A percentile compares a stretch with the other conserved stretches of the same genome.
Conservation (phyloP, 116 monocot genomes). For the Trichopus zeylanicus region DNA sequence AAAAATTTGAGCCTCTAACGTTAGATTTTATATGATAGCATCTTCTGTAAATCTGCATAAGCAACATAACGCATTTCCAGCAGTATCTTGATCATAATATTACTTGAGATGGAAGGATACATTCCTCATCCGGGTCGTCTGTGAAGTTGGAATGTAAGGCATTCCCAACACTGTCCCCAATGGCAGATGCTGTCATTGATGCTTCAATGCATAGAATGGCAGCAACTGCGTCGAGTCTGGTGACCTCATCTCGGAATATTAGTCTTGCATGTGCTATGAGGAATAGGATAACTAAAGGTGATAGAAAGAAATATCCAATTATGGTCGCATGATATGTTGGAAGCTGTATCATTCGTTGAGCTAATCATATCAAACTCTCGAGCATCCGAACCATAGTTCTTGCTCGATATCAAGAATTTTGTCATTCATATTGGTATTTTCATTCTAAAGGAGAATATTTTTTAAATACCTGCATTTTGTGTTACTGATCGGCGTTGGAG, state of each 20-base stretch:
- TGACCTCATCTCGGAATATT: conserved; percentile 94
- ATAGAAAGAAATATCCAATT: not conserved
- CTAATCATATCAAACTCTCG: conserved; percentile 89
- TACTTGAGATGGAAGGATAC: conserved; percentile 80
- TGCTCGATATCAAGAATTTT: conserved; percentile 31
- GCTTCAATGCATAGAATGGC: conserved; percentile 96
- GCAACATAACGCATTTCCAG: too few species aligned
- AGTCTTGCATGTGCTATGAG: conserved; percentile 84
- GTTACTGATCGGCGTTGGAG: conserved; percentile 87
- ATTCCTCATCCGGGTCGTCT: conserved; percentile 90
- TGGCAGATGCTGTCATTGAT: conserved; percentile 90
- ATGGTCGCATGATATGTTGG: not conserved
- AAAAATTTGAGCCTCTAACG: too few species aligned
- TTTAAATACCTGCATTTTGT: conserved; percentile 72
- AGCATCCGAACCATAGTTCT: conserved; percentile 98
- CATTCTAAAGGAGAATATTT: not conserved
- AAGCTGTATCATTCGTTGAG: conserved; percentile 60
- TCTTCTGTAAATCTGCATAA: too few species aligned
- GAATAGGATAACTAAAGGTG: not conserved
- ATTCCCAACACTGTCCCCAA: conserved; percentile 85
- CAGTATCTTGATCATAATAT: too few species aligned
- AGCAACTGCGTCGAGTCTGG: conserved; percentile 70
- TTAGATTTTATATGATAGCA: too few species aligned
- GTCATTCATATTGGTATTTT: not conserved
- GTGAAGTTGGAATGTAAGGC: conserved; percentile 95